Conservation (phyloP, 108 stramenopile genomes). For the Schizochytrium sp. region DNA sequence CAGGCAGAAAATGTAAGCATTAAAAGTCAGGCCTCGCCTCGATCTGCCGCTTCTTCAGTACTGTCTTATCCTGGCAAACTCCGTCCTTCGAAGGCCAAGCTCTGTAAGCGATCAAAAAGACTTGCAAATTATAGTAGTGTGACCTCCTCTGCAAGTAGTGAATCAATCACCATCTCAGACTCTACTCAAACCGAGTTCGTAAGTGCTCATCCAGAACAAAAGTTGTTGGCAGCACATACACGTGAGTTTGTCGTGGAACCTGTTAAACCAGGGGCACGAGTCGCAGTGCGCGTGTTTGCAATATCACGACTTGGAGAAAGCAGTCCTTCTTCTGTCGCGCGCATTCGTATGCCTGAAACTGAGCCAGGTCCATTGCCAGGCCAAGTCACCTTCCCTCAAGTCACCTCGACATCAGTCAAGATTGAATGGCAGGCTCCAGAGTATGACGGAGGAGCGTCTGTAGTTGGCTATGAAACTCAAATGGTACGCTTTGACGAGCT, state of each 20-base stretch:
- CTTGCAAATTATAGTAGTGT: background rate
- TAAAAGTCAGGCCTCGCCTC: background rate
- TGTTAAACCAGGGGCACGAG: background rate
- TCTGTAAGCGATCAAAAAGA: background rate
- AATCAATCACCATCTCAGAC: background rate
- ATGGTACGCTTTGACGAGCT: background rate
- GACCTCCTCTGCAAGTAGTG: background rate
- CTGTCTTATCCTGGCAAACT: background rate
- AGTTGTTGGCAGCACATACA: background rate
- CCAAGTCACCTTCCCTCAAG: background rate
- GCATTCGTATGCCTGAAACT: background rate
- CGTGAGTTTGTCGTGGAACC: slow-evolving; percentile 1
- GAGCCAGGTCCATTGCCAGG: background rate
- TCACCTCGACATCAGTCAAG: background rate
- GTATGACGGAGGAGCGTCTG: background rate
- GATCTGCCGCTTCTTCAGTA: too few relatives aligned
- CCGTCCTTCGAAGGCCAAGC: background rate
- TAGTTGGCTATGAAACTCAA: slow-evolving; percentile 26
- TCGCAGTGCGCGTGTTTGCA: background rate
- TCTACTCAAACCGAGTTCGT: background rate
- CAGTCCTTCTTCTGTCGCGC: background rate
- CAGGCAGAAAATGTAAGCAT: background rate
- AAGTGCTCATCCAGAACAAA: background rate
- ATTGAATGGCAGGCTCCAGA: background rate
- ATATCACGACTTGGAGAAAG: background rate